phyloP scores from a whole-genome alignment of 1,284 basidiomycete genomes.

The Clitocybe nebularis region DNA sequence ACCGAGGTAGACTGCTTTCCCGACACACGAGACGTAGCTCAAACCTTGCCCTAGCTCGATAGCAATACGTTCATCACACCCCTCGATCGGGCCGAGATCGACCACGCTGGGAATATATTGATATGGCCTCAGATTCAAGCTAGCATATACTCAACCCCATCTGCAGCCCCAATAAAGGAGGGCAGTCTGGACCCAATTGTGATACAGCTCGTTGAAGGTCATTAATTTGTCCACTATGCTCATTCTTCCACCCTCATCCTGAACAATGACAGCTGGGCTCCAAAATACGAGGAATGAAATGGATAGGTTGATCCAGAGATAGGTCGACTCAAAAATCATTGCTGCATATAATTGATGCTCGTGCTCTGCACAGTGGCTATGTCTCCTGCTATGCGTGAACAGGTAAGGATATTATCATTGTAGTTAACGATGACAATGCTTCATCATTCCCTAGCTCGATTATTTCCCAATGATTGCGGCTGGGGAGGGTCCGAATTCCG shows the following conservation, averaged over 20 bases:
- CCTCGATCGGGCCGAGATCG: slow-evolving; percentile 25
- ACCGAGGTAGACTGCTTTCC: slow-evolving; percentile 17
- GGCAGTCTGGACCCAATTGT: slow-evolving; percentile 21
- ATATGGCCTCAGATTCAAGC: slow-evolving; percentile 21
- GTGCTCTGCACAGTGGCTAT: slow-evolving; percentile 16
- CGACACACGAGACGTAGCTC: background rate
- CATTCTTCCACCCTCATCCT: background rate
- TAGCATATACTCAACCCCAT: background rate
- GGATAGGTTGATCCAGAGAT: slow-evolving; percentile 25
- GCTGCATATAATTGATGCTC: too few relatives aligned
- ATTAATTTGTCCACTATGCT: background rate
- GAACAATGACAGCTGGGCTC: slow-evolving; percentile 21
- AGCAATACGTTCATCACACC: slow-evolving; percentile 25
- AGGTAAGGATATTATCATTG: too few relatives aligned
- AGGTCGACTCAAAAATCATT: too few relatives aligned
- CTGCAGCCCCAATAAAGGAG: background rate
- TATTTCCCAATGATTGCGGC: slow-evolving; percentile 30
- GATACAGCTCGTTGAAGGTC: slow-evolving; percentile 27
- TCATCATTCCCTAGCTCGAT: slow-evolving; percentile 12
- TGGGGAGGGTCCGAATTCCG: slow-evolving; percentile 24
- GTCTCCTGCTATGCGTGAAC: slow-evolving; percentile 30
- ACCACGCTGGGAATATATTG: slow-evolving; percentile 25
- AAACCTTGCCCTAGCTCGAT: slow-evolving; percentile 15
- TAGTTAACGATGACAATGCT: too few relatives aligned
- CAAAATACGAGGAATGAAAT: slow-evolving; percentile 27